These are phyloP conservation scores for Alternaria metachromatica DNA, from an alignment of 2,329 filamentous ascomycete species.

Conservation along the genomic window DNA sequence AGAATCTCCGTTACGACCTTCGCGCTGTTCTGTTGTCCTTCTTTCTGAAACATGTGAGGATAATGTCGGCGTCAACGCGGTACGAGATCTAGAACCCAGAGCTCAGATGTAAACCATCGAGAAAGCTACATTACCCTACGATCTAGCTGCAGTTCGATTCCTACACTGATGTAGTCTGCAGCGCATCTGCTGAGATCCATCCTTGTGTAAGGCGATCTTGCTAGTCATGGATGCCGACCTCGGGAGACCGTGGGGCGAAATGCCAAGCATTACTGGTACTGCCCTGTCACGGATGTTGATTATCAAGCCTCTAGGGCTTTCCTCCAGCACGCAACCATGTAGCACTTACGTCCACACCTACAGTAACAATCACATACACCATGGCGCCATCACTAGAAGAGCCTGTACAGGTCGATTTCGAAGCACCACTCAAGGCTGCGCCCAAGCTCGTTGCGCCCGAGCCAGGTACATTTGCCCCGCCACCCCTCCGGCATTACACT, in stretches of 20 bases:
- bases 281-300: slow-evolving; percentile 38
- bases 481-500: slow-evolving; percentile 49
- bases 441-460: slow-evolving; percentile 92
- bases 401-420: slow-evolving; percentile 70
- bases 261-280: slow-evolving; percentile 26
- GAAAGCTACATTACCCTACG: neutral
- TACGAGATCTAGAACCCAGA: neutral
- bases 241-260: slow-evolving; percentile 34
- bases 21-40: neutral
- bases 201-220: neutral
- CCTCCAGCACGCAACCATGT: slow-evolving; percentile 28
- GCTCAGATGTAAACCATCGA: neutral
- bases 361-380: slow-evolving; percentile 8
- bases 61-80: neutral
- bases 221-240: slow-evolving; percentile 23
- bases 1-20: rapidly evolving
- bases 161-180: neutral
- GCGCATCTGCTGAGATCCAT: neutral
- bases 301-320: slow-evolving; percentile 39
- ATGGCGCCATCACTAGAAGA: slow-evolving; percentile 88
- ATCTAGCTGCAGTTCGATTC: neutral
- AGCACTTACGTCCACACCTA: slow-evolving; percentile 16
- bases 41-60: neutral
- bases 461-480: slow-evolving; percentile 61
- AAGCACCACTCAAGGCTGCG: slow-evolving; percentile 76